A percentile compares a stretch with the other conserved stretches of the same genome.
phyloP scores from a whole-genome alignment of 768 basidiomycete species.

The Phaeolepiota aurea region DNA sequence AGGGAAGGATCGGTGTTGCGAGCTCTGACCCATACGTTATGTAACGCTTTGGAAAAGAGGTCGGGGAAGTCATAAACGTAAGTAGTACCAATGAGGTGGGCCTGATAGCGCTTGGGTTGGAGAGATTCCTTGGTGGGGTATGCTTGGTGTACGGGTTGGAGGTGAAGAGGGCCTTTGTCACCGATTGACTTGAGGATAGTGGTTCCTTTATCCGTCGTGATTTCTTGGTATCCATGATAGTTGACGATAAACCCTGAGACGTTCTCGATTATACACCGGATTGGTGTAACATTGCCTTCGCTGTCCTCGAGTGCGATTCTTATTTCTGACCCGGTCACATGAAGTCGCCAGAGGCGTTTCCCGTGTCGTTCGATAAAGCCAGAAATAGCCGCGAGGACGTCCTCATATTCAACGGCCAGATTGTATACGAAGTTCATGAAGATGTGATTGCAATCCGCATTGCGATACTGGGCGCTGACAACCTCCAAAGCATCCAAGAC shows the following conservation, averaged over 20 bases:
- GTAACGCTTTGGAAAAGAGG: constrained; percentile 93
- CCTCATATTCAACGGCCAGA: constrained; percentile 90
- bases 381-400: constrained; percentile 94
- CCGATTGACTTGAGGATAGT: constrained; percentile 97
- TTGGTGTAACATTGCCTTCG: constrained; percentile 91
- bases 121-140: constrained; percentile 98
- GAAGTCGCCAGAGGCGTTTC: constrained; percentile 95
- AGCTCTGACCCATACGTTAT: constrained; percentile 83
- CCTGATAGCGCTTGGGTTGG: constrained; percentile 98
- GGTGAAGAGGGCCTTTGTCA: constrained; percentile 92
- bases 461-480: constrained; percentile 81
- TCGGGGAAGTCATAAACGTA: constrained; percentile 99
- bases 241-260: constrained; percentile 99
- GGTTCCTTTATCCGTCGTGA: constrained; percentile 90
- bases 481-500: constrained; percentile 94
- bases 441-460: constrained; percentile 96
- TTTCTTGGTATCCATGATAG: constrained; percentile 97
- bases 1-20: constrained; percentile 57
- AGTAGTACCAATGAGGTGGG: constrained; percentile 95
- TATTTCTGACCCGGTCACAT: constrained; percentile 97
- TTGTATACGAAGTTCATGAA: constrained; percentile 99
- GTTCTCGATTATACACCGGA: constrained; percentile 97
- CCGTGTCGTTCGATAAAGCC: constrained; percentile 99
- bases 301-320: constrained; percentile 90
- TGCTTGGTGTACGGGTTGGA: constrained; percentile 87